A percentile compares a stretch with the other conserved stretches of the same genome.
Conservation (phyloP, 805 yeast species). For the Kodamaea fukazawae region DNA sequence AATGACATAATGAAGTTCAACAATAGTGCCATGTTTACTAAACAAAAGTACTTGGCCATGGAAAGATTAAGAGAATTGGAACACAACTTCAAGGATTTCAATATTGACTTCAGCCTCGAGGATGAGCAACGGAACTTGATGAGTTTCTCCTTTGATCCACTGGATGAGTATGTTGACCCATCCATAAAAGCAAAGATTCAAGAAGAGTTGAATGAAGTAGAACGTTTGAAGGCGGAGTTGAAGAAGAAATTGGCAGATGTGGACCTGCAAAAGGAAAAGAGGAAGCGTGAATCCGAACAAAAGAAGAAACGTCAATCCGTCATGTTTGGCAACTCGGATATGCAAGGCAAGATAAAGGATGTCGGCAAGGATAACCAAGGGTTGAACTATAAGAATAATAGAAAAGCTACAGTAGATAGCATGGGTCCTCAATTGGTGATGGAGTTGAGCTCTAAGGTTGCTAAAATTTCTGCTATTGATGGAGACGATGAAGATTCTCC, state of each 20-base stretch:
- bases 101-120: conserved; percentile 46
- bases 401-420: conserved; percentile 34
- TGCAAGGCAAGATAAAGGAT: conserved; percentile 41
- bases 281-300: background rate
- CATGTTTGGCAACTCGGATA: conserved; percentile 35
- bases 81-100: conserved; percentile 59
- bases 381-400: conserved; percentile 26
- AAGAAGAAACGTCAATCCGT: conserved; percentile 14
- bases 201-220: conserved; percentile 43
- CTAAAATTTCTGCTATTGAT: conserved; percentile 38
- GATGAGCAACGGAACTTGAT: background rate
- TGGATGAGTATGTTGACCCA: conserved; percentile 14
- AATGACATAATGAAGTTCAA: conserved; percentile 73
- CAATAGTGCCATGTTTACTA: conserved; percentile 54
- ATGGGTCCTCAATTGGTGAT: conserved; percentile 51
- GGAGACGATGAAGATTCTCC: conserved; percentile 5
- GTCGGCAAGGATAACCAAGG: conserved; percentile 15
- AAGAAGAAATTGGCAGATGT: conserved; percentile 35
- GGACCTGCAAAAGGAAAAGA: conserved; percentile 11
- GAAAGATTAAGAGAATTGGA: conserved; percentile 72
- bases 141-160: conserved; percentile 8
- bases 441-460: conserved; percentile 52
- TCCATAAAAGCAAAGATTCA: conserved; percentile 35
- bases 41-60: conserved; percentile 64
- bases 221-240: conserved; percentile 37